Percentiles rank a stretch among this genome's conserved stretches.
phyloP scores from a whole-genome alignment of 164 flowering plant species.

The Chloranthus sessilifolius region DNA sequence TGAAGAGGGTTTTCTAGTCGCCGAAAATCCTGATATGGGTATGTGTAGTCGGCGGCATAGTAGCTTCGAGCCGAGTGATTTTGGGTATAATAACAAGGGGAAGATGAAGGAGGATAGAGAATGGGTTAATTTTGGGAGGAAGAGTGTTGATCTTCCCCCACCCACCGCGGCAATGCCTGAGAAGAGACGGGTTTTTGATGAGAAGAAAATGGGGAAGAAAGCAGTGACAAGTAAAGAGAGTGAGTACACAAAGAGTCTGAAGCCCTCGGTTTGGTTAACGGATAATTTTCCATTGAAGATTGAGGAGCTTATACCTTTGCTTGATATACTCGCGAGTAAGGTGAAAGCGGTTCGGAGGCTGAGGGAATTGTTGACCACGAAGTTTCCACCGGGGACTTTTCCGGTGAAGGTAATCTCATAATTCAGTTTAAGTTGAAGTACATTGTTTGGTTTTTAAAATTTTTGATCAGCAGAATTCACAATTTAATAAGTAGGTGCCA shows the following conservation, averaged over 20 bases:
- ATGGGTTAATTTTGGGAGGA: constrained; percentile 29
- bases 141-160: constrained; percentile 26
- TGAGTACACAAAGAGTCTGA: constrained; percentile 61
- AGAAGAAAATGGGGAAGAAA: constrained; percentile 14
- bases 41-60: constrained; percentile 47
- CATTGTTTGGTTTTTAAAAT: too few species aligned
- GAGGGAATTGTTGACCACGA: constrained; percentile 83
- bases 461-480: too few species aligned
- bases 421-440: too few species aligned
- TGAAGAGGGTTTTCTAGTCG: constrained; percentile 83
- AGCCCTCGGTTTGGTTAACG: constrained; percentile 91
- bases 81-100: neutral
- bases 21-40: constrained; percentile 58
- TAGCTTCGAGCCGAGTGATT: constrained; percentile 39
- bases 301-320: constrained; percentile 84
- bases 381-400: constrained; percentile 87
- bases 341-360: constrained; percentile 87
- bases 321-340: constrained; percentile 83
- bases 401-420: constrained; percentile 76
- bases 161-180: neutral
- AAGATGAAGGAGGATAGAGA: constrained; percentile 52
- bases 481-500: too few species aligned
- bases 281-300: constrained; percentile 91
- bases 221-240: constrained; percentile 57
- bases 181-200: neutral